Base-by-base conservation (phyloP, 352 stramenopile genomes). In the Pythium brachiatum region DNA sequence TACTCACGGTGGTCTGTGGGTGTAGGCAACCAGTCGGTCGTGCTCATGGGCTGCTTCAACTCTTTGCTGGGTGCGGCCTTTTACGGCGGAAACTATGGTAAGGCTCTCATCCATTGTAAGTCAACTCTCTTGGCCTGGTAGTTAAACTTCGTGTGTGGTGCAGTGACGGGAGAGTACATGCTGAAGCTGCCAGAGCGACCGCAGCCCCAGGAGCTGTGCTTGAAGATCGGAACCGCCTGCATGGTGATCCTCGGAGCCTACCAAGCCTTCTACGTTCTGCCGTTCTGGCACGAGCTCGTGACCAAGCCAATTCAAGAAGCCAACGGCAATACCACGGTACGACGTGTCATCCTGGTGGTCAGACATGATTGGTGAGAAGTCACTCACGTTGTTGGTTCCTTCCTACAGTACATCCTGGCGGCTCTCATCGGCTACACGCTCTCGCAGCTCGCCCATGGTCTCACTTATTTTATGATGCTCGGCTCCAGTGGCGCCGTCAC, bases 401-500 rank as follows among this genome's bases (percentile, higher is more conserved):
- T 27, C 29, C 6, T 25, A 7, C 52, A 81, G 73, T 52, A 66
- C 47, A 93, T 95, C 34, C 59, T 93, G 4, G 55, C 63, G 25
- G 82, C 86, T 26, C 77, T 95, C 2, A 64, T 84, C 16, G 73
- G 60, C 9, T 93, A 93, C 73, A 91, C 80, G 26, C 26, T 95
- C 6, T 95, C 86, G 2, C 86, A 95, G 46, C 69, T 95, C 20
- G 86, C 84, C 1, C 86, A 95, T 34, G 86, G 83, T 8, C 69
- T 91, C 27, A 95, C 86, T 50, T 95, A 95, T 70, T 95, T 95
- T 44, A 74, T 92, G 62, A 80, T 95, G 70, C 74, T 95, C 16
- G 81, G 78, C 55, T 86, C 83, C 3, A 91, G 83, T 52, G 86
- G 86, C 25, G 86, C 86, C 6, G 83, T 95, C 41, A 95, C 86